These are phyloP conservation scores for Macrolepiota dolichaula DNA, from an alignment of 768 basidiomycete species.

Conservation along the genomic window DNA sequence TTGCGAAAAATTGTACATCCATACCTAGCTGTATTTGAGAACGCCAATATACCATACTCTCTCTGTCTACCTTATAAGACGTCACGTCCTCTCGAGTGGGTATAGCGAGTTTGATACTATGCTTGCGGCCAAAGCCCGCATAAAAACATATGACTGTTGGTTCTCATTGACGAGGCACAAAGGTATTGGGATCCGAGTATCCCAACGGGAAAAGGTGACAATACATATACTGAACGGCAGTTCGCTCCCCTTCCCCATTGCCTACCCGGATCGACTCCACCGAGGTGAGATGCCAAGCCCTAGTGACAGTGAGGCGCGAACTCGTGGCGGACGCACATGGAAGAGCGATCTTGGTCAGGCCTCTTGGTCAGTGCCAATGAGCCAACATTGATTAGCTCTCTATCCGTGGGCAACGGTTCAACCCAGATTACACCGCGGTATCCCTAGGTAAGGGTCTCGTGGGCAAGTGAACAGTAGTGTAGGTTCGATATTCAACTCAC, in stretches of 20 bases:
- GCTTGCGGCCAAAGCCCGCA: no score
- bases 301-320: neutral
- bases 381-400: neutral
- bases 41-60: no score
- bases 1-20: no score
- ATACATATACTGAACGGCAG: neutral
- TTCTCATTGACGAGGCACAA: no score
- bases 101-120: no score
- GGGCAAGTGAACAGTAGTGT: neutral
- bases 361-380: neutral
- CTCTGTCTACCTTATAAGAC: no score
- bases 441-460: neutral
- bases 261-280: neutral
- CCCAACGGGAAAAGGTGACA: neutral
- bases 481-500: neutral
- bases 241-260: neutral
- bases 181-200: neutral
- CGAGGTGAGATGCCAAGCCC: slow-evolving; percentile 24
- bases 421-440: neutral
- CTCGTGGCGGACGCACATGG: neutral
- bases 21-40: no score
- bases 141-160: neutral
- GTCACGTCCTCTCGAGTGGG: no score
- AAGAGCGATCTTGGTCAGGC: neutral
- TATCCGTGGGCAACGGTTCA: neutral